Conservation (phyloP, 495 filamentous ascomycete species). For the Aspergillus funiculosus region DNA sequence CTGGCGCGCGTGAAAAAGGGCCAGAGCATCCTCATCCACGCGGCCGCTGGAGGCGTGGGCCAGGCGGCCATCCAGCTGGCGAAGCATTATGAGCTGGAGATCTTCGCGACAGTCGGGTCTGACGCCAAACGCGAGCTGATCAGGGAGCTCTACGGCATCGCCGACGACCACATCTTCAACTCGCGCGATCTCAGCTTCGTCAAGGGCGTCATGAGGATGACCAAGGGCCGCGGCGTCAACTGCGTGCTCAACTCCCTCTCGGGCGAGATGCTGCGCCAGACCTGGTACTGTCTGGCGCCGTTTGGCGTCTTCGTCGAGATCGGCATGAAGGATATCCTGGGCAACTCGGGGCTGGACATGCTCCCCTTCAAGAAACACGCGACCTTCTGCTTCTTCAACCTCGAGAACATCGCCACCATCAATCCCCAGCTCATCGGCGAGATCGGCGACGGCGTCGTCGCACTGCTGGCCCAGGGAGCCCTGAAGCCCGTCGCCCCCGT, state of each 20-base stretch:
- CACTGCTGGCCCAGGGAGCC: not conserved
- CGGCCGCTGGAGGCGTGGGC: slow-evolving; percentile 42
- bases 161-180: slow-evolving; percentile 42
- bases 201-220: slow-evolving; percentile 42
- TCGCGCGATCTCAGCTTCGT: slow-evolving; percentile 43
- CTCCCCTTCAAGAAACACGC: slow-evolving; percentile 16
- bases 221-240: slow-evolving; percentile 50
- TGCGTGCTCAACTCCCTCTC: slow-evolving; percentile 47
- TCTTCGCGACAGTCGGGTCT: slow-evolving; percentile 45
- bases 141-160: slow-evolving; percentile 30
- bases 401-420: not conserved
- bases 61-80: slow-evolving; percentile 45
- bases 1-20: slow-evolving; percentile 25
- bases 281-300: slow-evolving; percentile 45
- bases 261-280: slow-evolving; percentile 37
- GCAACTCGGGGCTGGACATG: slow-evolving; percentile 20
- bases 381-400: slow-evolving; percentile 12
- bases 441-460: not conserved
- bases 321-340: slow-evolving; percentile 32
- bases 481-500: not conserved
- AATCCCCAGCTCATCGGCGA: not conserved
- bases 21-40: slow-evolving; percentile 47
- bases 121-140: slow-evolving; percentile 38
- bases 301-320: slow-evolving; percentile 46
- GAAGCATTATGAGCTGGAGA: slow-evolving; percentile 24